Evolutionary conservation across 2,329 filamentous ascomycete genomes (phyloP), one percentile per base, ranked within the genome.

Genomic region (Penicillium capsulatum): DNA sequence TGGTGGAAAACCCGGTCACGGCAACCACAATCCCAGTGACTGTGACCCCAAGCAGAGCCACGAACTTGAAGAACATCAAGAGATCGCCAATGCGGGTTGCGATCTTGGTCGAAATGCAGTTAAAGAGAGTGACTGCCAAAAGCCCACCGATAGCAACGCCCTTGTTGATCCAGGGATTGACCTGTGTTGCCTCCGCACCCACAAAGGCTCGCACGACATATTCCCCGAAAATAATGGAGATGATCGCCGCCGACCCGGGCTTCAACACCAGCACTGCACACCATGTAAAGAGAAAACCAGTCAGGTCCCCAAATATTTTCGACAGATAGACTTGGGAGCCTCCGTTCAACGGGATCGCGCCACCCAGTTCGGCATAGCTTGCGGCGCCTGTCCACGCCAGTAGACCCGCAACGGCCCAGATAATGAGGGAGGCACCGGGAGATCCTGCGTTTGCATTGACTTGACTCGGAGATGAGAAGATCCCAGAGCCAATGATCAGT

Each of bases 11-110:
- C 0, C 91, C 91, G 0, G 91, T 97, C 4, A 80, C 70, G 0
- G 92, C 92, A 11, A 97, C 92, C 8, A 97, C 81, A 42, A 97
- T 81, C 28, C 92, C 92, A 6, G 83, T 86, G 2, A 96, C 73
- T 0, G 91, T 91, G 40, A 98, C 86, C 28, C 83, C 89, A 13
- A 96, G 63, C 47, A 98, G 71, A 13, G 89, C 91, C 47, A 95
- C 72, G 61, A 98, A 96, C 65, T 98, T 98, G 65, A 97, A 75
- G 59, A 98, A 88, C 88, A 98, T 94, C 67, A 98, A 89, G 56
- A 88, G 67, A 62, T 98, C 90, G 40, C 94, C 90, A 60, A 92
- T 80, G 34, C 87, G 76, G 3, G 89, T 94, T 29, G 88, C 90
- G 28, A 96, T 71, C 55, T 83, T 84, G 3, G 92, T 98, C 3